phyloP scores from a whole-genome alignment of 768 basidiomycete genomes.

The Termitomyces sp. region DNA sequence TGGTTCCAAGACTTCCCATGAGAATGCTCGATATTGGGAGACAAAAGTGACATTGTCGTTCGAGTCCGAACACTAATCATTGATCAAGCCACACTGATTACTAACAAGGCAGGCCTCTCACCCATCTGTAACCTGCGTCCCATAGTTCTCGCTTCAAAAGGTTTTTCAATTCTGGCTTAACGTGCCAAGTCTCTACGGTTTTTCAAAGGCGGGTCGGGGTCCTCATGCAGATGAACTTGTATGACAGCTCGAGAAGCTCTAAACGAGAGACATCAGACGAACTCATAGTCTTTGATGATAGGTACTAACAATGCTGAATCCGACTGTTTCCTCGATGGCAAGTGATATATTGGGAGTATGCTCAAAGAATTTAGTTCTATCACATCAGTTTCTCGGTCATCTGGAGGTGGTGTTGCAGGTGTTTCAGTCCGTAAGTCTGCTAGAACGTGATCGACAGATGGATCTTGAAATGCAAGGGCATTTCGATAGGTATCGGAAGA shows the following conservation, averaged over 20 bases:
- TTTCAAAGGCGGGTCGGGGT: neutral
- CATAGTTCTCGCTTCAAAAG: neutral
- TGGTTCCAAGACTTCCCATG: neutral
- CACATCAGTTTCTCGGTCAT: neutral
- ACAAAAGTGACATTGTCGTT: neutral
- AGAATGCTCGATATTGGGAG: neutral
- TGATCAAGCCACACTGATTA: neutral
- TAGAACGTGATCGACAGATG: neutral
- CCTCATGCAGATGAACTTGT: neutral
- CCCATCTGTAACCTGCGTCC: neutral
- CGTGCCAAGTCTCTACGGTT: neutral
- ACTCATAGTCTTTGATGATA: neutral
- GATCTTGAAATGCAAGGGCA: neutral
- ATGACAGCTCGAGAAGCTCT: neutral
- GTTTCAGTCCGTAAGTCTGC: neutral
- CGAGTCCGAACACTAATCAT: neutral
- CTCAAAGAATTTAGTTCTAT: neutral
- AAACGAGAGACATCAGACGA: neutral
- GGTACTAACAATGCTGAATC: neutral
- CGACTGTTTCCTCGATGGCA: neutral
- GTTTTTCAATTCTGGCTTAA: neutral
- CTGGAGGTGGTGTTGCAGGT: neutral
- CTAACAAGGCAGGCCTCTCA: neutral
- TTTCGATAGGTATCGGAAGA: neutral
- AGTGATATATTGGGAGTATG: neutral